Evolutionary conservation across 805 yeast genomes (phyloP), one percentile per base, ranked within the genome.

Genomic region (Metschnikowia matae): DNA sequence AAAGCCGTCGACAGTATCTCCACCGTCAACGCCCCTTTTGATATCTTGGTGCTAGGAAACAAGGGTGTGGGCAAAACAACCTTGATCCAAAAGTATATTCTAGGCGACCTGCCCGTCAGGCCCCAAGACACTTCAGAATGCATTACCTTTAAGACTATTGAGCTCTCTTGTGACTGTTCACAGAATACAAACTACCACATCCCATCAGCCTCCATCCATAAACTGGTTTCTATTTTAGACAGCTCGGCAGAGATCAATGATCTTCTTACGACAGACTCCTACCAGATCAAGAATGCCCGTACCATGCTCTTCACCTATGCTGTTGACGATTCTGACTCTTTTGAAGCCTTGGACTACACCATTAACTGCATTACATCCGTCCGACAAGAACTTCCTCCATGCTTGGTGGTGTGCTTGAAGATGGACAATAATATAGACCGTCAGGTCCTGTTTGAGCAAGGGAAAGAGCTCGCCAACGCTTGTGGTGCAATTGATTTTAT

Each of bases 221-320:
- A 60, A 44, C 69, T 65, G 48, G 54, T 69, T 14, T 57, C 71
- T 10, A 68, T 73, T 10, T 56, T 70, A 40, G 77, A 71, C 48
- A 61, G 69, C 21, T 49, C 58, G 7, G 52, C 66, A 2, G 44
- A 54, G 4, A 53, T 52, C 29, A 75, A 70, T 43, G 53, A 53
- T 39, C 65, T 69, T 51, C 54, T 66, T 23, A 54, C 65, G 3
- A 56, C 65, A 10, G 57, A 66, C 35, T 55, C 58, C 17, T 51
- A 54, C 35, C 73, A 70, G 48, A 55, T 71, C 13, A 41, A 48
- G 6, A 73, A 71, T 48, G 66, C 71, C 17, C 54, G 52, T 5
- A 58, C 68, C n/a, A 39, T 60, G 37, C 56, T 71, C 7, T 62
- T 70, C 18, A 64, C 63, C 1, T 73, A 66, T 53, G 54, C 73